phyloP scores from a whole-genome alignment of 1,139 yeast species.

The Arxiozyma heterogenica region DNA sequence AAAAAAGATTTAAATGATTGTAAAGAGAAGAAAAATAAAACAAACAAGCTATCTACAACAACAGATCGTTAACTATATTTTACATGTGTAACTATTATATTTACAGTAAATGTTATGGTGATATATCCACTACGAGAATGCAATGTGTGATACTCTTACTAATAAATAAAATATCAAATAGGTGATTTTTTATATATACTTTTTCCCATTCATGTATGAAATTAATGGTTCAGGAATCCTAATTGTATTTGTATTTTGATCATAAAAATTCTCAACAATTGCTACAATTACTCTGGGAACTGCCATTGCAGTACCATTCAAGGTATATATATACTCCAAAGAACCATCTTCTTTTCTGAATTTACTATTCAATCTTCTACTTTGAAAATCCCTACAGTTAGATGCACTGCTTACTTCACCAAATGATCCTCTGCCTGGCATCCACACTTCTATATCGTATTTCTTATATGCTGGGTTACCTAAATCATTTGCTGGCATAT shows the following conservation, averaged over 20 bases:
- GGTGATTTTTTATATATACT: slow-evolving; percentile 23
- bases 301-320: slow-evolving; percentile 95
- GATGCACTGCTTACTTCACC: slow-evolving; percentile 92
- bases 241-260: slow-evolving; percentile 46
- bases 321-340: slow-evolving; percentile 58
- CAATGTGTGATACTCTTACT: no score
- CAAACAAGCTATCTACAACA: no score
- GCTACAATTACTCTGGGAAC: slow-evolving; percentile 89
- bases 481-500: slow-evolving; percentile 84
- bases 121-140: not conserved
- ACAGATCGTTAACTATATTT: no score
- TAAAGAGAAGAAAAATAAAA: no score
- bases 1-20: no score
- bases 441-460: slow-evolving; percentile 94
- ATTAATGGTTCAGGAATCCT: slow-evolving; percentile 60
- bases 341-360: slow-evolving; percentile 34
- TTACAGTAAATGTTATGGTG: not conserved
- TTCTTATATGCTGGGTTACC: slow-evolving; percentile 93
- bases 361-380: slow-evolving; percentile 70
- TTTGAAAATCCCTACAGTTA: slow-evolving; percentile 86
- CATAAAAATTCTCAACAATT: slow-evolving; percentile 73
- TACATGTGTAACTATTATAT: not conserved
- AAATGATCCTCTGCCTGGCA: slow-evolving; percentile 93
- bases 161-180: not conserved
- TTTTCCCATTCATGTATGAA: slow-evolving; percentile 56